Evolutionary conservation across 148 eudicot species (phyloP), one percentile per base, ranked within the genome.

Genomic region (Rhododendron griersonianum): DNA sequence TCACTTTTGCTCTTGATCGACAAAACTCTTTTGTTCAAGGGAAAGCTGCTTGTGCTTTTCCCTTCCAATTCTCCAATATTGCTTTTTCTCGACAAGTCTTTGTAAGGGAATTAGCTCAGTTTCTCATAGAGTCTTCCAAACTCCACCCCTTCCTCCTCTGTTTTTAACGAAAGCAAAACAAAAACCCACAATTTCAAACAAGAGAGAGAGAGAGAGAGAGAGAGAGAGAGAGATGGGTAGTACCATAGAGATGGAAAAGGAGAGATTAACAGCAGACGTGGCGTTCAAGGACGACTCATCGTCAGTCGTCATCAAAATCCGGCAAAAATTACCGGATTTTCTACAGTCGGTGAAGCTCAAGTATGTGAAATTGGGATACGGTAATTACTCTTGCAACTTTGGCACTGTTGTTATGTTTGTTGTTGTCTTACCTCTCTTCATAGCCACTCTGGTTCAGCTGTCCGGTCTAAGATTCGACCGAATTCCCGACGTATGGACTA

Each of bases 191-290:
- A 33, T 23, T 81, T 81, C 51, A 2, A 33, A 5, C 3, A 8
- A 25, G 5, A 25, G 75, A 67, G 15, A 67, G 25, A 61, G n/a
- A 33, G 23, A 59, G 61, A 65, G 30, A n/a, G 74, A 67, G 74
- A 28, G 74, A 25, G 35, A 75, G 65, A 78, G 35, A 78, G 63
- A 81, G 13, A 92, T 85, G 89, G 87, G 81, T 23, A 91, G 91
- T 25, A 71, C 76, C 76, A 92, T 93, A 73, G 94, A 93, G 23
- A 88, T 94, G 94, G 92, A 94, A 8, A 90, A 88, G 81, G 98
- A 94, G 95, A 88, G 98, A 77, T 87, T 94, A 44, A 93, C 92
- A 61, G 98, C 98, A 28, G 96, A 95, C 83, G 88, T 96, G 91
- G 94, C 92, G 6, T 93, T 94, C 71, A 90, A 91, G 47, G 95